Percentiles rank a stretch among this genome's conserved stretches.
phyloP scores from a whole-genome alignment of 768 basidiomycete species.

The Dacryopinax spathularia region DNA sequence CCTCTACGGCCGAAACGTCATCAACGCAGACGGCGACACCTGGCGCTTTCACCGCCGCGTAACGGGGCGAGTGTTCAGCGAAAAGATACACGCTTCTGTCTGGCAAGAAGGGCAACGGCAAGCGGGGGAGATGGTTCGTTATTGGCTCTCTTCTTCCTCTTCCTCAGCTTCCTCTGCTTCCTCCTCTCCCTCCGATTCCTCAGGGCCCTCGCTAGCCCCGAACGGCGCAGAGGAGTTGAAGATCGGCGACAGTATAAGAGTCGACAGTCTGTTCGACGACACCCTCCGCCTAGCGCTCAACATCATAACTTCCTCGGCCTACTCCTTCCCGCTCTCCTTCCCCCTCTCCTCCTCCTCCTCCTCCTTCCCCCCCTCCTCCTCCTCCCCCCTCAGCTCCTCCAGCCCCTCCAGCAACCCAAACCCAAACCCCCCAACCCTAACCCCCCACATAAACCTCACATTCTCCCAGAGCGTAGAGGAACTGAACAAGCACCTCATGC shows the following conservation, averaged over 20 bases:
- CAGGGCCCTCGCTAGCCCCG: too few relatives aligned
- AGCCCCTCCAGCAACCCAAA: neutral
- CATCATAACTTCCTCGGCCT: neutral
- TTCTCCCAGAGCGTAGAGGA: conserved; percentile 6
- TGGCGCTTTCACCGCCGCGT: conserved; percentile 7
- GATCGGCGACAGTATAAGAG: too few relatives aligned
- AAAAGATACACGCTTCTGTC: conserved; percentile 5
- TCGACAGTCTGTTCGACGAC: neutral
- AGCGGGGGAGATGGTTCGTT: neutral
- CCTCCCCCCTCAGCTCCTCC: neutral
- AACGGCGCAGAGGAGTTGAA: too few relatives aligned
- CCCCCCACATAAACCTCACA: neutral
- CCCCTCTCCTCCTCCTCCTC: neutral
- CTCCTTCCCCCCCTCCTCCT: neutral
- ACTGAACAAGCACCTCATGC: conserved; percentile 8
- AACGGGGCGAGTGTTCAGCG: conserved; percentile 3
- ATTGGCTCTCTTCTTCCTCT: neutral
- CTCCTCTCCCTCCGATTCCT: too few relatives aligned
- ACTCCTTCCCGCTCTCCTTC: neutral
- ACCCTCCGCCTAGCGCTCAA: conserved; percentile 2
- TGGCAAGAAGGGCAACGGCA: conserved; percentile 4
- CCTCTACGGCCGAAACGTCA: conserved; percentile 8
- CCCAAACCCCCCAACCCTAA: neutral
- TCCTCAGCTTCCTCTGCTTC: neutral
- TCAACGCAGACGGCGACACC: conserved; percentile 5